Base-by-base conservation (phyloP, 1,284 basidiomycete genomes). In the Porodaedalea pini region DNA sequence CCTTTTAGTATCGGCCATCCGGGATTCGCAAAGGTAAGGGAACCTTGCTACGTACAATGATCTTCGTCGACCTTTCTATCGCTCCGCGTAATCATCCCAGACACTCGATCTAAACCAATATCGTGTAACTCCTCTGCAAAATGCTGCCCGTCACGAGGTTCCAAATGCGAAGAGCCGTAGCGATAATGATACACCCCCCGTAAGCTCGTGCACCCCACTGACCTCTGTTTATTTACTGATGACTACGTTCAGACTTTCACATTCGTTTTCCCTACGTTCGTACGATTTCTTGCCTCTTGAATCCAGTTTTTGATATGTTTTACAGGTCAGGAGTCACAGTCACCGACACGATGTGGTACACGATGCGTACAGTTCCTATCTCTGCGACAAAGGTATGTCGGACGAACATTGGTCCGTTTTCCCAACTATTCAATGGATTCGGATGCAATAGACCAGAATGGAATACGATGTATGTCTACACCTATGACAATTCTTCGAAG, bases 61-160 rank as follows among this genome's bases (percentile, higher is more conserved):
- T 29, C 8, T 27, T 17, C 6, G 37, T 3, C 44, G 11, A 44
- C 11, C 11, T 27, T 17, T 27, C 17, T 47, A 36, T 49, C 29
- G 23, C 8, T 37, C 23, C n/a, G 2, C n/a, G 13, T 29, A 5
- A 11, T 15, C 13, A 19, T 29, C 13, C 15, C 59, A 65, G 57
- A 62, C 61, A n/a, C 63, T 67, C n/a, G 62, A 65, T 23, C 51
- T 67, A 10, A 57, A 62, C 34, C 57, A 64, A 15, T 67, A 67
- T 58, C 57, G 57, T 23, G 65, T 67, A 15, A 58, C 63, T 5
- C 65, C 65, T 21, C 57, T 63, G 41, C 58, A 59, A 27, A 66
- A 65, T 37, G 62, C 59, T 31, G 65, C 63, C 10, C 58, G 60
- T 41, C 65, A 64, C 34, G 60, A 58, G 13, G 62, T 59, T n/a